Evolutionary conservation across 1,139 yeast species (phyloP).

Genomic region (Debaryomyces singareniensis): DNA sequence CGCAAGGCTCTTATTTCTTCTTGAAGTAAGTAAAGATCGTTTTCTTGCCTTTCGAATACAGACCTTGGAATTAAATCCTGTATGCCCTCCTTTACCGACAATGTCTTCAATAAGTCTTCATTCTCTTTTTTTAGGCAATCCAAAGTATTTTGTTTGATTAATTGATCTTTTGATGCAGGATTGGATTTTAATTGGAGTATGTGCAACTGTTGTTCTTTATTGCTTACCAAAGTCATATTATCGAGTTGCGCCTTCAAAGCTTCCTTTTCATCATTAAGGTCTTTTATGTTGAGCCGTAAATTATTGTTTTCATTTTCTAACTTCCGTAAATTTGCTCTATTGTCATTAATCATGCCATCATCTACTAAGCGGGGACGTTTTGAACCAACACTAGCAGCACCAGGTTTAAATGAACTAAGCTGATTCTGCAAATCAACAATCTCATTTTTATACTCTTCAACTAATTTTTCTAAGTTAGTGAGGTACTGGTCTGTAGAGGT

Average conservation of each 20-base stretch:
- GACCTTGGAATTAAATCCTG: slow-evolving; percentile 46
- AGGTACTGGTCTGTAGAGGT: slow-evolving; percentile 26
- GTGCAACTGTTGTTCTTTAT: slow-evolving; percentile 35
- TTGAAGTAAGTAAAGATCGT: slow-evolving; percentile 48
- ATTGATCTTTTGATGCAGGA: slow-evolving; percentile 63
- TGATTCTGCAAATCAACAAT: slow-evolving; percentile 36
- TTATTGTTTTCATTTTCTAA: slow-evolving; percentile 39
- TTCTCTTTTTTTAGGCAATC: slow-evolving; percentile 56
- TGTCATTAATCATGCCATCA: slow-evolving; percentile 15
- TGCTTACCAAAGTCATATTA: slow-evolving; percentile 7
- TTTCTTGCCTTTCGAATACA: slow-evolving; percentile 57
- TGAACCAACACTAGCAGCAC: slow-evolving; percentile 14
- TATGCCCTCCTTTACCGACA: slow-evolving; percentile 10
- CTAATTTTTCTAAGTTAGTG: slow-evolving; percentile 41
- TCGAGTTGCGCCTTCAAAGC: slow-evolving; percentile 13
- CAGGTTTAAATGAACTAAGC: slow-evolving; percentile 14
- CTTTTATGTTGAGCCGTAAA: slow-evolving; percentile 31
- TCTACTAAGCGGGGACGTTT: slow-evolving; percentile 20
- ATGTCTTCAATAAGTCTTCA: slow-evolving; percentile 36
- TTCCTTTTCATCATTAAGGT: slow-evolving; percentile 28
- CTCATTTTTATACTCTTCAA: slow-evolving; percentile 55
- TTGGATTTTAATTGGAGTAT: slow-evolving; percentile 62
- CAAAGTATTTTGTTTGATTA: slow-evolving; percentile 49
- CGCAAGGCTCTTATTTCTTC: slow-evolving; percentile 43
- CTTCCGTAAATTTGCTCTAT: slow-evolving; percentile 19